phyloP scores from a whole-genome alignment of 2,329 filamentous ascomycete species.

The Penicillium palitans region DNA sequence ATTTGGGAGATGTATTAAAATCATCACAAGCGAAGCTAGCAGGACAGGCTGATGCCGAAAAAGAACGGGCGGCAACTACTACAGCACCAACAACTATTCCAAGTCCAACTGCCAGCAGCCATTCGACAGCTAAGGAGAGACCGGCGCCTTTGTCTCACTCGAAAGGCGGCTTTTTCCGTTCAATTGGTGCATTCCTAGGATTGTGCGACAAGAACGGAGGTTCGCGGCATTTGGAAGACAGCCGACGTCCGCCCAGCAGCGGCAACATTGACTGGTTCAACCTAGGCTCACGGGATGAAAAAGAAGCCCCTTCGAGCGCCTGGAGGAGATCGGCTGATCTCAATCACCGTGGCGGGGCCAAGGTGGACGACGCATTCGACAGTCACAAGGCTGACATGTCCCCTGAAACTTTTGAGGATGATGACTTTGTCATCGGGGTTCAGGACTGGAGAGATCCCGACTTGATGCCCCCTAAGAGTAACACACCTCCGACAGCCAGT shows the following conservation, averaged over 20 bases:
- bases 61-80: slow-evolving; percentile 26
- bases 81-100: slow-evolving; percentile 33
- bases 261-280: slow-evolving; percentile 73
- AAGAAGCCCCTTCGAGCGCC: slow-evolving; percentile 36
- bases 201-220: slow-evolving; percentile 34
- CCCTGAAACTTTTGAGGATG: slow-evolving; percentile 43
- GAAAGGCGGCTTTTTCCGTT: slow-evolving; percentile 43
- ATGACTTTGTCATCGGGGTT: slow-evolving; percentile 77
- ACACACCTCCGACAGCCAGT: slow-evolving; percentile 26
- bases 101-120: slow-evolving; percentile 35
- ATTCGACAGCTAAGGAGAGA: slow-evolving; percentile 20
- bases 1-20: slow-evolving; percentile 59
- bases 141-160: slow-evolving; percentile 19
- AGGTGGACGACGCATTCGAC: slow-evolving; percentile 11
- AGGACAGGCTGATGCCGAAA: slow-evolving; percentile 22
- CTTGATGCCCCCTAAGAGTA: slow-evolving; percentile 54
- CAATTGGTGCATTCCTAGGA: slow-evolving; percentile 48
- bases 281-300: slow-evolving; percentile 64
- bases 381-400: slow-evolving; percentile 27
- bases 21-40: slow-evolving; percentile 47
- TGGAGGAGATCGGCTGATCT: slow-evolving; percentile 25
- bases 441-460: slow-evolving; percentile 85
- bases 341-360: slow-evolving; percentile 28
- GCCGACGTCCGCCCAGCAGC: slow-evolving; percentile 68
- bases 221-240: slow-evolving; percentile 47